phyloP scores from a whole-genome alignment of 2,329 filamentous ascomycete species.

The Onygenales sp. region DNA sequence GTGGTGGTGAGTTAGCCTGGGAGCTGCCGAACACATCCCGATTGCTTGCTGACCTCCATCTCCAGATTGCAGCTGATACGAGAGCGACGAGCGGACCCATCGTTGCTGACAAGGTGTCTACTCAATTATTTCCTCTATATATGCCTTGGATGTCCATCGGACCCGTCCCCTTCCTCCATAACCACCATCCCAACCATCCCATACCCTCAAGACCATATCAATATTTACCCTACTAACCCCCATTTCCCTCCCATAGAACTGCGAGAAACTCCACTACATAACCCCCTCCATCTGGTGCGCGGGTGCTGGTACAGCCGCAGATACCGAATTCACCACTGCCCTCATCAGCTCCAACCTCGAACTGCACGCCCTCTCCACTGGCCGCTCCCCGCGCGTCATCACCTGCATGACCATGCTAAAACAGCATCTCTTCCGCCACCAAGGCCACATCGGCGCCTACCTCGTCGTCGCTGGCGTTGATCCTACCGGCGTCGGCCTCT shows the following conservation, averaged over 20 bases:
- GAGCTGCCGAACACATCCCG: neutral
- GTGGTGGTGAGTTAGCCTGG: constrained; percentile 61
- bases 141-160: neutral
- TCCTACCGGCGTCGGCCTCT: constrained; percentile 87
- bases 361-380: constrained; percentile 90
- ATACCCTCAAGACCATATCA: neutral
- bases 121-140: neutral
- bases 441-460: constrained; percentile 96
- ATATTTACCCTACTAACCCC: neutral
- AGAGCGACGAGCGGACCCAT: constrained; percentile 95
- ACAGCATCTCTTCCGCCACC: constrained; percentile 97
- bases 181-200: neutral
- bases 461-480: constrained; percentile 95
- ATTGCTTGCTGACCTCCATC: constrained; percentile 14
- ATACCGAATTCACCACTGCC: constrained; percentile 97
- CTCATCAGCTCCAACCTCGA: constrained; percentile 98
- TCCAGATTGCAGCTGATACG: constrained; percentile 90
- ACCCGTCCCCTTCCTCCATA: neutral
- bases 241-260: constrained; percentile 55
- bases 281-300: constrained; percentile 98
- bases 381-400: constrained; percentile 91
- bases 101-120: constrained; percentile 82
- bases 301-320: constrained; percentile 91
- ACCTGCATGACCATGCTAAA: constrained; percentile 99
- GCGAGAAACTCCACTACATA: constrained; percentile 99